Base-by-base conservation (phyloP, 2,329 filamentous ascomycete species). In the Aureobasidium subglaciale region DNA sequence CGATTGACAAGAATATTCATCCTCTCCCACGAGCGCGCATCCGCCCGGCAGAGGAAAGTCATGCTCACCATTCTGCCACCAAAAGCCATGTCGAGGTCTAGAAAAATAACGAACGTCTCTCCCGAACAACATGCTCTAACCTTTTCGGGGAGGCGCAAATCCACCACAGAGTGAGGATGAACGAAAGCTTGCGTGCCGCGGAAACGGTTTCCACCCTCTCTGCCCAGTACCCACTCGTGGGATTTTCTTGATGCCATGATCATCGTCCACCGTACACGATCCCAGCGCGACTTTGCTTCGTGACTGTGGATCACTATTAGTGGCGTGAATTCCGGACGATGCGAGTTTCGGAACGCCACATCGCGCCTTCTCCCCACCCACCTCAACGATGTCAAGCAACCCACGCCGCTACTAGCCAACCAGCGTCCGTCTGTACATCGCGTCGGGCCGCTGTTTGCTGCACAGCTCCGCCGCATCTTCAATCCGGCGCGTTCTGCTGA, bases 271-370 rank as follows among this genome's bases (percentile, higher is more conserved):
- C 50, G 29, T 53, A 37, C 37, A 54, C 50, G 50, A 54, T 54
- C 50, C 38, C 50, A 54, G 50, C 50, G 50, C 38, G 50, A 54
- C 50, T 54, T 54, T 54, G 50, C 38, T 54, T 54, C 50, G 50
- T 42, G 50, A 54, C 16, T 15, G 50, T 54, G 50, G 50, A 38
- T 54, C 50, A 15, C 20, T 18, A 3, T 16, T 37, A 53, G 49
- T 53, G 49, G 49, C 49, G 49, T 53, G 50, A 37, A 54, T 54
- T 54, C 50, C 50, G 50, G 43, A 50, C 32, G 32, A 53, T 41
- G 48, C 48, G 35, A 53, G 46, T 50, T 30, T 53, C 49, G 49
- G 49, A 34, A 42, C 49, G 49, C 49, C 50, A 54, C 38, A 54
- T 54, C 38, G 38, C 50, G 50, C 37, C 50, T 54, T 54, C 35